Conservation (phyloP, 306 rosid genomes). For the Spatholobus suberectus region DNA sequence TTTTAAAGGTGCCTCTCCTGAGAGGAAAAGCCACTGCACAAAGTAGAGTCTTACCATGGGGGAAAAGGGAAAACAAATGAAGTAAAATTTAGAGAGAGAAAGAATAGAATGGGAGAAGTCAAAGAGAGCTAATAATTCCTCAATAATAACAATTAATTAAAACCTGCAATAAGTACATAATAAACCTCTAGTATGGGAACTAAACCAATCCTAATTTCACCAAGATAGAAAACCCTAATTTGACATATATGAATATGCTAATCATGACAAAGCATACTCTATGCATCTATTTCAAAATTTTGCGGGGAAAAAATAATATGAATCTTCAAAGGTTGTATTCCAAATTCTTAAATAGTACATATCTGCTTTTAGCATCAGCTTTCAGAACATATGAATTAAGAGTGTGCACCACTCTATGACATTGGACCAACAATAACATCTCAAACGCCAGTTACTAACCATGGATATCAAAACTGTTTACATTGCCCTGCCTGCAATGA, state of each 20-base stretch:
- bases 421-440: slow-evolving; percentile 17
- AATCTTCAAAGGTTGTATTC: slow-evolving; percentile 15
- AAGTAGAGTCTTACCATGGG: not conserved
- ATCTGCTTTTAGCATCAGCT: slow-evolving; percentile 58
- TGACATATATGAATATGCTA: not conserved
- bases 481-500: slow-evolving; percentile 64
- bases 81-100: not conserved
- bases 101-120: not conserved
- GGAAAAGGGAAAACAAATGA: not conserved
- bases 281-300: not conserved
- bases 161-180: not conserved
- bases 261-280: slow-evolving; percentile 8
- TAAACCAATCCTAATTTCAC: not conserved
- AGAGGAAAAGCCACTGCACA: not conserved
- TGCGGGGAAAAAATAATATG: not conserved
- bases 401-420: slow-evolving; percentile 45
- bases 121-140: not conserved
- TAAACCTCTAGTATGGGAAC: not conserved
- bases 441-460: slow-evolving; percentile 19
- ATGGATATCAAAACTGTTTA: slow-evolving; percentile 39
- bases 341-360: slow-evolving; percentile 32
- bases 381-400: slow-evolving; percentile 77
- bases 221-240: not conserved
- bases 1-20: not conserved
- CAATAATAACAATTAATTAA: not conserved